These are phyloP conservation scores for Pseudocercospora eumusae DNA, from an alignment of 2,329 filamentous ascomycete species.

Conservation along the genomic window DNA sequence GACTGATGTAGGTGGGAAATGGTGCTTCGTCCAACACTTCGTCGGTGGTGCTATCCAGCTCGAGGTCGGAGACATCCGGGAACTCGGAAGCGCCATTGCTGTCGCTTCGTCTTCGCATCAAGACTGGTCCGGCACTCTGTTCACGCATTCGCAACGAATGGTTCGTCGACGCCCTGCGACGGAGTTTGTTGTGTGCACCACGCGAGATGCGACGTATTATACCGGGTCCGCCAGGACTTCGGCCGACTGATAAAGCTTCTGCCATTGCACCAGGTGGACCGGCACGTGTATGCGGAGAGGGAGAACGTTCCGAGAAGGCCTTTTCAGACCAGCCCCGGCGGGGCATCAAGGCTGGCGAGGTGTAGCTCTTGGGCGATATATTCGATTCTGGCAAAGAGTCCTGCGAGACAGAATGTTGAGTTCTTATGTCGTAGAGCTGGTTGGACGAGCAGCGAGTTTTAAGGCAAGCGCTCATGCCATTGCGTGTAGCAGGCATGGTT, in stretches of 20 bases:
- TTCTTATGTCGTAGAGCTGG: constrained; percentile 29
- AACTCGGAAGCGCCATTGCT: constrained; percentile 69
- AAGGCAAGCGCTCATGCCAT: constrained; percentile 18
- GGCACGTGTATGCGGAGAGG: constrained; percentile 52
- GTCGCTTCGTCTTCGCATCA: constrained; percentile 83
- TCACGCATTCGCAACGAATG: constrained; percentile 73
- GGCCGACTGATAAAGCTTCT: constrained; percentile 59
- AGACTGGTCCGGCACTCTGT: constrained; percentile 83
- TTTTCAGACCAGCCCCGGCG: constrained; percentile 33
- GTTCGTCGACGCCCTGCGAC: constrained; percentile 75
- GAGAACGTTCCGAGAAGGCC: constrained; percentile 51
- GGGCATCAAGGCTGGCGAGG: constrained; percentile 29
- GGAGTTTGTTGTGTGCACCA: constrained; percentile 69
- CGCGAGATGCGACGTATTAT: constrained; percentile 85
- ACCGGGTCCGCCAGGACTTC: constrained; percentile 51
- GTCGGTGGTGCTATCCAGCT: constrained; percentile 58
- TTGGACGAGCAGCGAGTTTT: constrained; percentile 44
- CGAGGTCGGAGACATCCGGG: constrained; percentile 53
- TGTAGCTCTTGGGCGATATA: constrained; percentile 31
- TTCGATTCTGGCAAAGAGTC: constrained; percentile 30
- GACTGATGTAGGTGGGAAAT: constrained; percentile 29
- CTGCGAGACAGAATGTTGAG: constrained; percentile 26
- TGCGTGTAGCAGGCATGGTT: constrained; percentile 22
- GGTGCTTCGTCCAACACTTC: constrained; percentile 41
- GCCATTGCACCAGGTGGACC: constrained; percentile 60